Evolutionary conservation across 805 yeast species (phyloP), one percentile per base, ranked within the genome.

Genomic region (Pichia californica): DNA sequence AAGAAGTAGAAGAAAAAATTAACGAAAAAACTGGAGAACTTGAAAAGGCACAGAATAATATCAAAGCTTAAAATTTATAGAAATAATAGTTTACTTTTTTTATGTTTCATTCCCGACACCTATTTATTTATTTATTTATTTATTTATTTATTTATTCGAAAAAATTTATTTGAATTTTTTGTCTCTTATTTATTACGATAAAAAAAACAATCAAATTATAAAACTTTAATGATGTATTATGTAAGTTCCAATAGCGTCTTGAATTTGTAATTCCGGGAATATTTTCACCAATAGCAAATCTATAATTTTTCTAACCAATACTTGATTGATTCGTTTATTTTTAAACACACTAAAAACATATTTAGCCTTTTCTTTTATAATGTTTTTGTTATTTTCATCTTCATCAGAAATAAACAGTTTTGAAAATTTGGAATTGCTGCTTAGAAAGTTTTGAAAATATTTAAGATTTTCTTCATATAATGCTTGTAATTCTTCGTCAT

Each of bases 401-500:
- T 10, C 18, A 14, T 25, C 27, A 4, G 39, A 36, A 13, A 40
- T n/a, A 16, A 29, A 27, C 20, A 34, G 4, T 20, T 15, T 11
- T 25, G 40, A 27, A 11, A 19, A 6, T 15, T 3, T 30, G 2
- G 32, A 23, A 8, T 19, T 20, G 18, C 31, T 48, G 20, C 28
- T 13, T 23, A 43, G 29, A 19, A 46, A 44, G 5, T 37, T 30
- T 1, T 21, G 20, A 8, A 47, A 36, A 25, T 51, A 50, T 2
- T 20, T 30, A 20, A 37, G 39, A 21, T 59, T 52, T 15, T 35
- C 32, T 2, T 37, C 19, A 38, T 48, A 49, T 11, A 53, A 36
- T 7, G 20, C 40, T 5, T 51, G 48, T 28, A 63, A 43, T 40
- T 62, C 63, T 28, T 52, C 57, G 3, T 47, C 41, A 5, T 61